Evolutionary conservation across 2,329 filamentous ascomycete species (phyloP).

Genomic region (Penicillium sp.): DNA sequence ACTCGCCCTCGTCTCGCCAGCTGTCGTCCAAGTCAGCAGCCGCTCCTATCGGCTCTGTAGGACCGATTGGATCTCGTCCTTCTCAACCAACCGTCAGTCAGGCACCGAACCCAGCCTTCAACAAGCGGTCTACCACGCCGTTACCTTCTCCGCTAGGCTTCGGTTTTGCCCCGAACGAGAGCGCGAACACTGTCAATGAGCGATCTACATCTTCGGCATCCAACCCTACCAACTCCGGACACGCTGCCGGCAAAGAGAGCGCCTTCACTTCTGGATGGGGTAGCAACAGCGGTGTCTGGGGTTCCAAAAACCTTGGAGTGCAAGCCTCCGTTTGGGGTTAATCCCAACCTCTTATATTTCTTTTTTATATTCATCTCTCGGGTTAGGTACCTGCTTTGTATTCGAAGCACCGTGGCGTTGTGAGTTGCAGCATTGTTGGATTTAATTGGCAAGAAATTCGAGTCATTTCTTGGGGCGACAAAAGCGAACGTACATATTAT

Average conservation of each 20-base stretch:
- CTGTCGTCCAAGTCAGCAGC: slow-evolving; percentile 53
- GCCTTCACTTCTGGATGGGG: slow-evolving; percentile 64
- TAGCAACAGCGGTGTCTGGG: slow-evolving; percentile 78
- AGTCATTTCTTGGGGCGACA: slow-evolving; percentile 19
- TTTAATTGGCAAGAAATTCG: slow-evolving; percentile 12
- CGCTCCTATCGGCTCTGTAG: slow-evolving; percentile 62
- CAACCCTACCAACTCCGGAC: slow-evolving; percentile 52
- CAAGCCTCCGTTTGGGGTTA: slow-evolving; percentile 95
- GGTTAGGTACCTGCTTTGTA: slow-evolving; percentile 8
- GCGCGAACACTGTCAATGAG: slow-evolving; percentile 41
- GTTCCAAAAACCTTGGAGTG: slow-evolving; percentile 76
- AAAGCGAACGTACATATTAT: slow-evolving; percentile 31
- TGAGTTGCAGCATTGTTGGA: slow-evolving; percentile 12
- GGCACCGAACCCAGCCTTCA: slow-evolving; percentile 56
- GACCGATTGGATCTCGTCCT: slow-evolving; percentile 89
- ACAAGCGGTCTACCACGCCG: slow-evolving; percentile 83
- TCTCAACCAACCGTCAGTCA: slow-evolving; percentile 50
- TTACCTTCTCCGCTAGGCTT: slow-evolving; percentile 83
- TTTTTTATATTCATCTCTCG: slow-evolving; percentile 11
- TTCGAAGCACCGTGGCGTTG: slow-evolving; percentile 16
- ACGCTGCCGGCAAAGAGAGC: slow-evolving; percentile 37
- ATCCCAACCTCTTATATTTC: slow-evolving; percentile 18
- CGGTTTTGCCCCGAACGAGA: slow-evolving; percentile 59
- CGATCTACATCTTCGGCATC: slow-evolving; percentile 56
- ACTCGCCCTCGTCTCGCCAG: slow-evolving; percentile 68